Evolutionary conservation across 2,329 filamentous ascomycete species (phyloP), one percentile per base, ranked within the genome.

Genomic region (Fusarium stilboides): DNA sequence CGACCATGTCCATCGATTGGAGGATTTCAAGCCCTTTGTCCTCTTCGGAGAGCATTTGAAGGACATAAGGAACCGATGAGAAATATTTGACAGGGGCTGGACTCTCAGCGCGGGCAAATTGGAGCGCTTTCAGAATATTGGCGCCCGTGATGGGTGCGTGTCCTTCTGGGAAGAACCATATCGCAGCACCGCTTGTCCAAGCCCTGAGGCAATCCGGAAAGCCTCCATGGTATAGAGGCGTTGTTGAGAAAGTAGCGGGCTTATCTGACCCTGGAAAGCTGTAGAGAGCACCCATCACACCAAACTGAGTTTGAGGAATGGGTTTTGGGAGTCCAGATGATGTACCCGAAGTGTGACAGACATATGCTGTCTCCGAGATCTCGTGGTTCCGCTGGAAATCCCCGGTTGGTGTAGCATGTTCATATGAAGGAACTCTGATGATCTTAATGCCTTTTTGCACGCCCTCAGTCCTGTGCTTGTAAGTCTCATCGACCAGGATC

Each of bases 151-250:
- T 86, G 0, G 89, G 88, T 0, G 83, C 76, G 7, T 81, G 77
- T 3, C 84, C 84, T 20, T 86, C 84, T 1, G 89, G 88, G 65
- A 91, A 91, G 12, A 91, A 79, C 86, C 88, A 91, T 4, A 91
- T 86, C 70, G 86, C 76, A 0, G 87, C 84, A 19, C 82, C 83
- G 58, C 86, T 88, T 2, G 87, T 86, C 88, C 89, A 91, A 0
- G 88, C 83, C 50, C 89, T 80, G 45, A 91, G 85, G 20, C 87
- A 82, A 73, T 91, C 89, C 2, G 89, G 87, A 10, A 90, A 82
- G 0, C 89, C 89, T 2, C 89, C 89, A 68, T 91, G 88, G 66
- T 90, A 91, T 0, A 91, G 80, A 0, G 89, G 89, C 4, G 89
- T 91, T 0, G 88, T 90, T 0, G 88, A 89, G 69, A 91, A 91